Base-by-base conservation (phyloP, 805 yeast genomes). In the Yamadazyma paraphyllophila region DNA sequence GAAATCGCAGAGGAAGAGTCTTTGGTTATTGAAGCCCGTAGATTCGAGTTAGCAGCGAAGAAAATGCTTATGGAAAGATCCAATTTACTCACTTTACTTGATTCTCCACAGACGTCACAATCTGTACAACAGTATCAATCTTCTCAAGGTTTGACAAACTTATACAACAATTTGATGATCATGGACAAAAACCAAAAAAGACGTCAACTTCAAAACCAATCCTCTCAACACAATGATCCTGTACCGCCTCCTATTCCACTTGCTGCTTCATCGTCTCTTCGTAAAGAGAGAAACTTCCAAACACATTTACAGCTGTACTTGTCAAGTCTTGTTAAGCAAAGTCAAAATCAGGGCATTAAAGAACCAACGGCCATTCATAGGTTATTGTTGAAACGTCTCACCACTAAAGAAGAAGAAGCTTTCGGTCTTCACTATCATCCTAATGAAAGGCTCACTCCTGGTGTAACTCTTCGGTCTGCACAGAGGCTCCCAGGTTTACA, bases 1-100 rank as follows among this genome's bases (percentile, higher is more conserved):
- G 99, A 94, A 61, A 88, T 94, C 37, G 98, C 98, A 0, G 99
- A 94, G 67, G 99, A 94, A 61, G 98, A 94, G 62, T 89, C 96
- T 0, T 71, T 94, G 41, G 88, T 94, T 9, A 83, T 92, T 26
- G 99, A 94, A 61, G 95, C 97, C 2, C 79, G 96, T 40, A 83
- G 92, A 52, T 88, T 94, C 51, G 98, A 94, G 60, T 78, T 89
- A 46, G 88, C 96, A 2, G 96, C 97, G 0, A 91, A 89, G 69
- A 86, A 88, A 62, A 86, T 92, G 74, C 74, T 90, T 43, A 69
- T 75, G 39, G 99, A 94, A 62, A 76, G 99, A 53, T 83, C 88
- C 2, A 83, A 86, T 41, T 64, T 94, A 30, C 68, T 94, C 37
- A 81, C 86, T 17, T 69, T 91, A 25, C 71, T 94, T 46, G 98